Conservation (phyloP, 352 stramenopile genomes). For the Phytopythium kandeliae region DNA sequence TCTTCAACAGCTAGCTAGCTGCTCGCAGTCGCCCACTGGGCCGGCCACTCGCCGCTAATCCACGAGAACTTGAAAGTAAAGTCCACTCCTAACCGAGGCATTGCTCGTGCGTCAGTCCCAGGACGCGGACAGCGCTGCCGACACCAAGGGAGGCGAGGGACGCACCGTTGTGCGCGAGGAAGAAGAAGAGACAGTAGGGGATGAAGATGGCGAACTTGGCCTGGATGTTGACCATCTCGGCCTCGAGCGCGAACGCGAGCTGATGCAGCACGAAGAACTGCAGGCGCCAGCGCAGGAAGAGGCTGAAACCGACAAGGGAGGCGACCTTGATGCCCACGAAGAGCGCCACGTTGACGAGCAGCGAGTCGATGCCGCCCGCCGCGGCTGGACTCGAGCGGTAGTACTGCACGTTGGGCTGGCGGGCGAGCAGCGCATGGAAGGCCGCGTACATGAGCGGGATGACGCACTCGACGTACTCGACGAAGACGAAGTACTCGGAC, state of each 20-base stretch:
- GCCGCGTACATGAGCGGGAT: constrained; percentile 18
- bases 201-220: constrained; percentile 21
- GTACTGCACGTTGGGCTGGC: constrained; percentile 12
- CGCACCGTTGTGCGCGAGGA: constrained; percentile 20
- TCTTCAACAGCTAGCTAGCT: constrained; percentile 68
- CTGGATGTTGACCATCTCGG: constrained; percentile 13
- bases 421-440: constrained; percentile 11
- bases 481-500: constrained; percentile 15
- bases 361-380: background rate
- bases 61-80: constrained; percentile 17
- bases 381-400: constrained; percentile 8
- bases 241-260: constrained; percentile 23
- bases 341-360: constrained; percentile 13
- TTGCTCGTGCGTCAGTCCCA: too few relatives aligned
- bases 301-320: constrained; percentile 6
- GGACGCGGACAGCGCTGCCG: too few relatives aligned
- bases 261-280: constrained; percentile 19
- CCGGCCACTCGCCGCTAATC: constrained; percentile 3
- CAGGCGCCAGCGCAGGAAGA: constrained; percentile 10
- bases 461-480: constrained; percentile 25
- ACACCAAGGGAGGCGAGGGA: background rate
- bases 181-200: constrained; percentile 22
- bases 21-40: background rate
- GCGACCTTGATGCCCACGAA: constrained; percentile 15
- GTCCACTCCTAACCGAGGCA: constrained; percentile 8